A percentile compares a stretch with the other conserved stretches of the same genome.
Evolutionary conservation across 495 filamentous ascomycete genomes (phyloP).

Genomic region (Penicillium silybi): DNA sequence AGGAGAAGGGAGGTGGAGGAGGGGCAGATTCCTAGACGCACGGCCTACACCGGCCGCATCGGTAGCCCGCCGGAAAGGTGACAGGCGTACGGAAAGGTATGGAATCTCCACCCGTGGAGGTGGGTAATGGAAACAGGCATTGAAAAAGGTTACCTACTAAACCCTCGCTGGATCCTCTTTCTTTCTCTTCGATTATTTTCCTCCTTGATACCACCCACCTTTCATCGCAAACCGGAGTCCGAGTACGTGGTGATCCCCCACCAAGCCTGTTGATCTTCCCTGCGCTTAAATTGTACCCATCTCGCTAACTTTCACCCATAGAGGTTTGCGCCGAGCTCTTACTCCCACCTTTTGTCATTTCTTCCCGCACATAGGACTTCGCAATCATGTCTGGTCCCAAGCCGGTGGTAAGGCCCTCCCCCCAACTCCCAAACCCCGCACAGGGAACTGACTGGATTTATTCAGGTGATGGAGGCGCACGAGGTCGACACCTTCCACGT

Average conservation of each 20-base stretch:
- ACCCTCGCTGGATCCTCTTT: constrained; percentile 1
- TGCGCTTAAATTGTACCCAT: background rate
- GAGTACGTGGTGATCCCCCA: constrained; percentile 1
- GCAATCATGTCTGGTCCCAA: constrained; percentile 62
- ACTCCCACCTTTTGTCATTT: background rate
- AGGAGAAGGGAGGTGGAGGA: too few species aligned
- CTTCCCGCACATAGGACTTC: constrained; percentile 3
- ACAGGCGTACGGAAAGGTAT: background rate
- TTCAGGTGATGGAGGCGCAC: constrained; percentile 66
- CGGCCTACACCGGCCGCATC: background rate
- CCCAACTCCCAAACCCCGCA: background rate
- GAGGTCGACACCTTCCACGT: constrained; percentile 78
- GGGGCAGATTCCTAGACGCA: background rate
- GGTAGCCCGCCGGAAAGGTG: background rate
- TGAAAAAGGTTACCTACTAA: constrained; percentile 2
- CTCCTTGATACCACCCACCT: background rate
- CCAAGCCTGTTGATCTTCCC: constrained; percentile 13
- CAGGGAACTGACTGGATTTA: background rate
- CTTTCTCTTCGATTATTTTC: background rate
- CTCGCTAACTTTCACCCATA: background rate
- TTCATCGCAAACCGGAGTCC: background rate
- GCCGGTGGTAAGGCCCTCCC: constrained; percentile 56
- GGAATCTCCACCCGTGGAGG: background rate
- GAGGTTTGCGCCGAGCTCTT: constrained; percentile 1
- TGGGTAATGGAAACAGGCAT: background rate